Conservation (phyloP, 2,329 filamentous ascomycete species). For the Fusarium domesticum region DNA sequence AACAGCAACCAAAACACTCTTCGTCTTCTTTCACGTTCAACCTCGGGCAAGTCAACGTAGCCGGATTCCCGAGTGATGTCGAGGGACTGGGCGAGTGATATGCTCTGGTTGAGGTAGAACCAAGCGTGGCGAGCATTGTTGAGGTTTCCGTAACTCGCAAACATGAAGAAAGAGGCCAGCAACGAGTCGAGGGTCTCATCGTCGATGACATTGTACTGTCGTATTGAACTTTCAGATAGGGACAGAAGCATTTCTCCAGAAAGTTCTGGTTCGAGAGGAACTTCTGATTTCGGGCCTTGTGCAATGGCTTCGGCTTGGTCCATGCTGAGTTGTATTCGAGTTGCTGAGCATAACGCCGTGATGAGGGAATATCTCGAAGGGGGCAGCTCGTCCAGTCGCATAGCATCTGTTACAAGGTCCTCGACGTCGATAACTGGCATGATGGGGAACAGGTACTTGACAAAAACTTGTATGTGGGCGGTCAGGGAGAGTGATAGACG, state of each 20-base stretch:
- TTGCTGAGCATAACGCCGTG: constrained; percentile 29
- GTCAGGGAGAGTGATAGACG: constrained; percentile 22
- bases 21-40: constrained; percentile 29
- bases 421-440: constrained; percentile 32
- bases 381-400: constrained; percentile 22
- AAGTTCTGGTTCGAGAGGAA: constrained; percentile 21
- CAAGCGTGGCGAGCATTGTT: constrained; percentile 29
- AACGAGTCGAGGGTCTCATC: constrained; percentile 30
- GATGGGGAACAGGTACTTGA: constrained; percentile 33
- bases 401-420: constrained; percentile 28
- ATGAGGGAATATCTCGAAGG: constrained; percentile 31
- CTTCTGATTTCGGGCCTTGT: constrained; percentile 11
- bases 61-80: constrained; percentile 29
- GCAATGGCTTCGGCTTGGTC: constrained; percentile 16
- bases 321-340: constrained; percentile 30
- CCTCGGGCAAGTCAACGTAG: constrained; percentile 19
- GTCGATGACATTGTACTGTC: constrained; percentile 30
- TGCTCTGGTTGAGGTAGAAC: constrained; percentile 35
- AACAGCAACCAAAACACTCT: constrained; percentile 36
- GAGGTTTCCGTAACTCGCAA: constrained; percentile 32
- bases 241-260: constrained; percentile 27
- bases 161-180: constrained; percentile 31
- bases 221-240: constrained; percentile 27
- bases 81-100: constrained; percentile 29
- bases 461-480: constrained; percentile 30